phyloP scores from a whole-genome alignment of 495 filamentous ascomycete species.

The Monascus purpureus region DNA sequence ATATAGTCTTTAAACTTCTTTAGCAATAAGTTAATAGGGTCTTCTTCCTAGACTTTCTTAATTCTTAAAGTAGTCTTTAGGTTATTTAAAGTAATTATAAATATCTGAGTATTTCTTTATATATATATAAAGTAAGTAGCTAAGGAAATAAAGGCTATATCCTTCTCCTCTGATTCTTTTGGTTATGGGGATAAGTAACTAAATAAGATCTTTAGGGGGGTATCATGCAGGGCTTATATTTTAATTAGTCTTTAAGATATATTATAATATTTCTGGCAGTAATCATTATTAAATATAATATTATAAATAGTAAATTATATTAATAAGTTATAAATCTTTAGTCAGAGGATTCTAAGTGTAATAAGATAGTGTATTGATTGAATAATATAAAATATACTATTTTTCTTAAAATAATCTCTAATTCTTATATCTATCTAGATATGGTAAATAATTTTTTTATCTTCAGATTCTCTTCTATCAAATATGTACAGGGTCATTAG shows the following conservation, averaged over 20 bases:
- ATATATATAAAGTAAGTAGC: neutral
- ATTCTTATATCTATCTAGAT: constrained; percentile 1
- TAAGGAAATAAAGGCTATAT: neutral
- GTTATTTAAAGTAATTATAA: neutral
- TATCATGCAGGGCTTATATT: too few species aligned
- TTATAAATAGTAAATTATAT: neutral
- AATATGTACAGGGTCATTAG: neutral
- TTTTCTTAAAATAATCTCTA: neutral
- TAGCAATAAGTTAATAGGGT: neutral
- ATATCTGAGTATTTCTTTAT: neutral
- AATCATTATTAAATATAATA: constrained; percentile 1
- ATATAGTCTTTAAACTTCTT: neutral
- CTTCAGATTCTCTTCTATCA: constrained; percentile 1
- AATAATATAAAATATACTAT: neutral
- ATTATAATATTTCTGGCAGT: neutral
- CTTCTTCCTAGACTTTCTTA: neutral
- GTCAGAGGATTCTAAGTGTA: neutral
- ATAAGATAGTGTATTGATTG: neutral
- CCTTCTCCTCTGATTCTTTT: neutral
- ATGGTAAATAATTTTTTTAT: neutral
- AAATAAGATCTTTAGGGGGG: too few species aligned
- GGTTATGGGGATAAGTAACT: neutral
- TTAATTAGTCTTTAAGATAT: too few species aligned
- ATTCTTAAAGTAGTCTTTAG: neutral
- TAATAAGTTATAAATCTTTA: neutral